These are phyloP conservation scores for Solanum okadae DNA, from an alignment of 257 asterid species.

Conservation along the genomic window DNA sequence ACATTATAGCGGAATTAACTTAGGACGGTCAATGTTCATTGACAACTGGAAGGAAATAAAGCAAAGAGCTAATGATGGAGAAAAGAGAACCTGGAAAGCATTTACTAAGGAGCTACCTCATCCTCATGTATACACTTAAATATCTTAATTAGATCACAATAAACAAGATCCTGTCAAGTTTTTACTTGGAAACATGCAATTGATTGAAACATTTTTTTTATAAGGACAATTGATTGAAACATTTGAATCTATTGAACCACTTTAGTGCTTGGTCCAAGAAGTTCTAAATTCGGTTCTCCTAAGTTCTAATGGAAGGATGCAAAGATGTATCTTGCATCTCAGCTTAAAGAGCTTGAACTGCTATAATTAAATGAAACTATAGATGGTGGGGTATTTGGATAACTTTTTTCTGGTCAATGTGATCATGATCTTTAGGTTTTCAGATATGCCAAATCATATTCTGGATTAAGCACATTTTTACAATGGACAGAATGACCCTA, in stretches of 20 bases:
- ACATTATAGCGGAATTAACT: not conserved
- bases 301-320: not conserved
- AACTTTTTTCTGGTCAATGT: not conserved
- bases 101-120: not conserved
- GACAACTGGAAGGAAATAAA: not conserved
- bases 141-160: not conserved
- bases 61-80: not conserved
- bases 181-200: not conserved
- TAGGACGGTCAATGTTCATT: not conserved
- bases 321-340: not conserved
- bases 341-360: not conserved
- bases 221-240: not conserved
- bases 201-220: not conserved
- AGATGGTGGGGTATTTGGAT: not conserved
- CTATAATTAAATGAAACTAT: not conserved
- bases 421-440: not conserved
- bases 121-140: not conserved
- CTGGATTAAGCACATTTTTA: not conserved
- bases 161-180: not conserved
- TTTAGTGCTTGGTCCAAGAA: not conserved
- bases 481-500: not conserved
- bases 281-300: not conserved
- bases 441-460: not conserved
- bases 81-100: not conserved
- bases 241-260: not conserved